A percentile compares a stretch with the other conserved stretches of the same genome.
Evolutionary conservation across 257 asterid species (phyloP).

Genomic region (Fraxinus anomala): DNA sequence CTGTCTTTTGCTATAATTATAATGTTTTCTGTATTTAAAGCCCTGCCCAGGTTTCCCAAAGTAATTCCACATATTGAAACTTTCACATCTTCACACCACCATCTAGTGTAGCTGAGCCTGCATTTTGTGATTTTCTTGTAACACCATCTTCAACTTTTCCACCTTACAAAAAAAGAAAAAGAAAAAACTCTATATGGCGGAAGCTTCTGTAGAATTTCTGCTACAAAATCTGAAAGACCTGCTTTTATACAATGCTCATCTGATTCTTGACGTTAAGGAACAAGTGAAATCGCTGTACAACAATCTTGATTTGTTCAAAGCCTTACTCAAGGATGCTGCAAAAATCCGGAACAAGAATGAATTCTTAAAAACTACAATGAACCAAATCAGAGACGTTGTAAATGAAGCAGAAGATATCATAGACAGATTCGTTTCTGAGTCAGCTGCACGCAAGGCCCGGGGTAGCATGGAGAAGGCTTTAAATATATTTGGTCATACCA

Average conservation of each 20-base stretch:
- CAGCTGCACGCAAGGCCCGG: neutral
- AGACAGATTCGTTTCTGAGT: constrained; percentile 5
- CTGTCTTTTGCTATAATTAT: no score
- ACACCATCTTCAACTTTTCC: neutral
- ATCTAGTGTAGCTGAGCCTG: no score
- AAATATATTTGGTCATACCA: neutral
- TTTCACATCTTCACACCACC: no score
- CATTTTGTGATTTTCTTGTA: neutral
- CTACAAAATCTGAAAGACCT: constrained; percentile 20
- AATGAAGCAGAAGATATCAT: constrained; percentile 24
- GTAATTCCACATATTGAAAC: no score
- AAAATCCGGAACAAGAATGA: neutral
- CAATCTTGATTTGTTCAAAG: constrained; percentile 5
- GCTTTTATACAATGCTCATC: neutral
- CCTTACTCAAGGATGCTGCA: constrained; percentile 8
- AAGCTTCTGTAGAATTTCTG: constrained; percentile 26
- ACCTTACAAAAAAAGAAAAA: neutral
- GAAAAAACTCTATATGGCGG: constrained; percentile 11
- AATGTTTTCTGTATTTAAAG: no score
- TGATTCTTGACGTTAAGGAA: constrained; percentile 1
- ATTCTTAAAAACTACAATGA: neutral
- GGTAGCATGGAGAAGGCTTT: neutral
- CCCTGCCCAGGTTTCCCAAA: no score
- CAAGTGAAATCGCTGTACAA: constrained; percentile 4
- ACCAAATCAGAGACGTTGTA: constrained; percentile 13